phyloP scores from a whole-genome alignment of 129 eudicot species.

The Calendula officinalis region DNA sequence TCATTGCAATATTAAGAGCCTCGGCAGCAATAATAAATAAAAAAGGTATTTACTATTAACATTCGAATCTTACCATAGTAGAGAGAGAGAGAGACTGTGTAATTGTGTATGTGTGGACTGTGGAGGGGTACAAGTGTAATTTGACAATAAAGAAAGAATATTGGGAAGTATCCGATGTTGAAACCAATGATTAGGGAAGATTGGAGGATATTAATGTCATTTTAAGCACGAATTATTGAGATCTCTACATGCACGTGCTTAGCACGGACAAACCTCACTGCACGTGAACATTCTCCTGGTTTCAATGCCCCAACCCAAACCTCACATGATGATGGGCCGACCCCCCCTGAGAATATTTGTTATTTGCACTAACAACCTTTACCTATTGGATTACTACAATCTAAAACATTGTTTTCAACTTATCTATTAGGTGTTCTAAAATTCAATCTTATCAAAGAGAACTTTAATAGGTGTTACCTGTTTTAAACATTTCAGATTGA shows the following conservation, averaged over 20 bases:
- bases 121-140: conserved; percentile 22
- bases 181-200: conserved; percentile 41
- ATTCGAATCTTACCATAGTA: too few species aligned
- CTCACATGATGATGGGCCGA: conserved; percentile 30
- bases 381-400: too few species aligned
- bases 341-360: conserved; percentile 26
- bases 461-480: too few species aligned
- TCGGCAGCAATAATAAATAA: too few species aligned
- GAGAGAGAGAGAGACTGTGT: neutral
- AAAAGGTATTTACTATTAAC: too few species aligned
- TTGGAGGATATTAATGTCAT: conserved; percentile 30
- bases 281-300: conserved; percentile 45
- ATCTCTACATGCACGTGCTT: conserved; percentile 28
- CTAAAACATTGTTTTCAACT: too few species aligned
- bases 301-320: conserved; percentile 37
- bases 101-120: neutral
- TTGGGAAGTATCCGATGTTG: conserved; percentile 33
- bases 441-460: too few species aligned
- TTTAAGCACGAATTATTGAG: conserved; percentile 25
- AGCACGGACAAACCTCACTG: conserved; percentile 33
- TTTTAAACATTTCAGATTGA: too few species aligned
- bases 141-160: neutral
- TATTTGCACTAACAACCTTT: neutral
- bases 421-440: too few species aligned
- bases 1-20: too few species aligned